These are phyloP conservation scores for Zychaea mexicana DNA, from an alignment of 371 early-diverging fungal genomes.

Conservation along the genomic window DNA sequence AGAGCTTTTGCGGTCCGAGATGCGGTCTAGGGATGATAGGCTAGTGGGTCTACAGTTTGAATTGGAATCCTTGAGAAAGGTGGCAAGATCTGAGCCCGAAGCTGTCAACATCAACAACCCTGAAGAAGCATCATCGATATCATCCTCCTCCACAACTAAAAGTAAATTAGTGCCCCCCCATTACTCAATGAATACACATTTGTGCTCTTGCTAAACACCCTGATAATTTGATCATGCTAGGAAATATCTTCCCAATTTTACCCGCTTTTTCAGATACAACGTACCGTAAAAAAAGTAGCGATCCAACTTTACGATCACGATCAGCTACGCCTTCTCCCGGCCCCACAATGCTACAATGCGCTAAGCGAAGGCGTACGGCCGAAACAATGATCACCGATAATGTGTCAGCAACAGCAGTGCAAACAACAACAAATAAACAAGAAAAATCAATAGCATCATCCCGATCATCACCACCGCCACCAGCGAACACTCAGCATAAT, in stretches of 20 bases:
- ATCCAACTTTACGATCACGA: neutral
- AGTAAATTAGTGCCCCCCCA: neutral
- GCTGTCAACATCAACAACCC: too few relatives aligned
- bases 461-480: too few relatives aligned
- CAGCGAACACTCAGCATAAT: too few relatives aligned
- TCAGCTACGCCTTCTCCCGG: conserved; percentile 1
- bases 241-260: neutral
- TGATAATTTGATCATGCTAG: neutral
- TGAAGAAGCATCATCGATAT: too few relatives aligned
- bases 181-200: too few relatives aligned
- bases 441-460: neutral
- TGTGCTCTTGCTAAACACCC: too few relatives aligned
- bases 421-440: neutral
- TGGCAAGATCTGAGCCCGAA: neutral
- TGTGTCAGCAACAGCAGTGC: neutral
- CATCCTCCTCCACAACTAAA: neutral
- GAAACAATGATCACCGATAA: neutral
- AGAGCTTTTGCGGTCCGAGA: neutral
- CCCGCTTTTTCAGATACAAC: neutral
- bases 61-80: neutral
- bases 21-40: neutral
- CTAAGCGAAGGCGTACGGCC: neutral
- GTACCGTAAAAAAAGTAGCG: neutral
- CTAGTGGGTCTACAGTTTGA: neutral
- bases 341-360: neutral